phyloP scores from a whole-genome alignment of 2,329 filamentous ascomycete genomes.

The Neoarthrinium moseri region DNA sequence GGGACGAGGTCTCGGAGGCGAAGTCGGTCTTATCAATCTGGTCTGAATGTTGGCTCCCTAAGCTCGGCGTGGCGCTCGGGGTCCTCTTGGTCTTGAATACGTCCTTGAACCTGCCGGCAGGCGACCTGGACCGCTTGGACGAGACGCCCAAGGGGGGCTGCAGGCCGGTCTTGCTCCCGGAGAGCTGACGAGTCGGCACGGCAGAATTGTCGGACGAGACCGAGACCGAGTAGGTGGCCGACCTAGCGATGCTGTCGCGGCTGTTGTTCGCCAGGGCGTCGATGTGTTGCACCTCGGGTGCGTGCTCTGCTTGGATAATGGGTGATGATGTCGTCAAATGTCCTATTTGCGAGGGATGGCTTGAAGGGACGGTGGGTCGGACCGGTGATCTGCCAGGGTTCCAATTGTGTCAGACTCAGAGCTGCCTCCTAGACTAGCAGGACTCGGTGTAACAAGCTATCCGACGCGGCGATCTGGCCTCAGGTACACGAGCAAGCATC shows the following conservation, averaged over 20 bases:
- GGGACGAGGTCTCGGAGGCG: slow-evolving; percentile 10
- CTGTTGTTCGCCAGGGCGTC: slow-evolving; percentile 27
- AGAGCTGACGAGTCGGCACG: slow-evolving; percentile 27
- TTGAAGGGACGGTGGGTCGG: slow-evolving; percentile 50
- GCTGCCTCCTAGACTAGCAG: no score
- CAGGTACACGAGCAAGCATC: no score
- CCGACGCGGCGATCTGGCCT: no score
- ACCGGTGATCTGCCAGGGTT: slow-evolving; percentile 24
- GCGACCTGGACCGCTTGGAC: slow-evolving; percentile 63
- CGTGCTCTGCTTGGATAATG: slow-evolving; percentile 57
- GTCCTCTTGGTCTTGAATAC: slow-evolving; percentile 63
- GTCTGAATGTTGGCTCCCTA: slow-evolving; percentile 31
- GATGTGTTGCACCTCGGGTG: slow-evolving; percentile 41
- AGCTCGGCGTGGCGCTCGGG: slow-evolving; percentile 43
- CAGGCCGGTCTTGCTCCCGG: slow-evolving; percentile 34
- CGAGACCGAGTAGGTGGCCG: slow-evolving; percentile 35
- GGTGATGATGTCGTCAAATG: slow-evolving; percentile 70
- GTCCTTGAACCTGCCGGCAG: slow-evolving; percentile 68
- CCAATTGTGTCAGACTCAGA: slow-evolving; percentile 12
- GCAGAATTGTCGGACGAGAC: slow-evolving; percentile 23
- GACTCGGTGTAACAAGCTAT: no score
- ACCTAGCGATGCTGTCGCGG: slow-evolving; percentile 25
- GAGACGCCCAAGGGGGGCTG: slow-evolving; percentile 40
- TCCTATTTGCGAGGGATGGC: slow-evolving; percentile 64
- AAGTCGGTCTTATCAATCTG: slow-evolving; percentile 15